phyloP scores from a whole-genome alignment of 371 early-diverging fungal species.

The Mucor sp. region DNA sequence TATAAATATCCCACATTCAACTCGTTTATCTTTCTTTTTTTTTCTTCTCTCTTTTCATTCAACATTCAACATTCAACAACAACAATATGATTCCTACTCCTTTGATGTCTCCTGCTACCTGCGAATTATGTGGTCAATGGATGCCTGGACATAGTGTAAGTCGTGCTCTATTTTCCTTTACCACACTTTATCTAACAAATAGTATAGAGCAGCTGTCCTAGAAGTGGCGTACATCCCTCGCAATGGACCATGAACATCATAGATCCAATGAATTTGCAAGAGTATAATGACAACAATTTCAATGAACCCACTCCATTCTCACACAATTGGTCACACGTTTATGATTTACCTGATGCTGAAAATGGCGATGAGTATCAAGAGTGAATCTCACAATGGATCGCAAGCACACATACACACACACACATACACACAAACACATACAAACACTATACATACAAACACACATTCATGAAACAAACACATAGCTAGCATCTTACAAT shows the following conservation, averaged over 20 bases:
- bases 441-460: not conserved
- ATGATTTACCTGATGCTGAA: not conserved
- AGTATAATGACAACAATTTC: not conserved
- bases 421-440: not conserved
- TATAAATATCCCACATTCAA: conserved; percentile 6
- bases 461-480: conserved; percentile 3
- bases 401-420: not conserved
- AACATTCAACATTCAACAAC: not conserved
- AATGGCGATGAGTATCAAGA: not conserved
- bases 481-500: conserved; percentile 1
- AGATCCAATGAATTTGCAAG: not conserved
- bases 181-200: not conserved
- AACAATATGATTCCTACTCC: conserved; percentile 1
- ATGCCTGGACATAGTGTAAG: conserved; percentile 34
- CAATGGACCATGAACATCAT: conserved; percentile 20
- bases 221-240: conserved; percentile 37
- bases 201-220: conserved; percentile 26
- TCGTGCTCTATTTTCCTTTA: not conserved
- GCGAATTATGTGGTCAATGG: conserved; percentile 38
- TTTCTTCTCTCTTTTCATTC: not conserved
- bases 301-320: not conserved
- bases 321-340: not conserved
- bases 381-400: not conserved
- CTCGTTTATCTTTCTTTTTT: not conserved
- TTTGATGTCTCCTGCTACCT: conserved; percentile 31